A percentile compares a stretch with the other conserved stretches of the same genome.
phyloP scores from a whole-genome alignment of 345 rosid genomes.

The Melaleuca alternifolia region DNA sequence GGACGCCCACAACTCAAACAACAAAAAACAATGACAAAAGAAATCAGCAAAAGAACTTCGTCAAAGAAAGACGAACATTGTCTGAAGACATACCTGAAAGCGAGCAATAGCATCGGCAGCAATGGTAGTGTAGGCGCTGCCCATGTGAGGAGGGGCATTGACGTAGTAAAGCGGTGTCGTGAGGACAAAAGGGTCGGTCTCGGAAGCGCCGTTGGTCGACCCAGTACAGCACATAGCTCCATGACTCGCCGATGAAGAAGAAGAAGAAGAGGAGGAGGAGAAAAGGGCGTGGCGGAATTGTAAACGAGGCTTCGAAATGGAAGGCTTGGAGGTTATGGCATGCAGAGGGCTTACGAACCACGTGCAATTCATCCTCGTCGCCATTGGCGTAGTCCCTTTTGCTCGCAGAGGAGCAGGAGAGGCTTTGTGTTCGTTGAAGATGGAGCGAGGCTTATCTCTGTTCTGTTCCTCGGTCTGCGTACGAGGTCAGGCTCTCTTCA shows the following conservation, averaged over 20 bases:
- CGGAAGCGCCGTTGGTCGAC: slow-evolving; percentile 20
- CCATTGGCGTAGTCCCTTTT: slow-evolving; percentile 25
- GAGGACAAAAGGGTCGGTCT: slow-evolving; percentile 50
- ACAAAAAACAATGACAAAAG: neutral
- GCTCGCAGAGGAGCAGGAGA: neutral
- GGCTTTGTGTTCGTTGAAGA: neutral
- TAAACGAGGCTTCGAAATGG: slow-evolving; percentile 32
- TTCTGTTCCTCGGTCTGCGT: neutral
- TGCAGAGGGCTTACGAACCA: slow-evolving; percentile 36
- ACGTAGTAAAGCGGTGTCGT: slow-evolving; percentile 97
- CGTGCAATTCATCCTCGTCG: slow-evolving; percentile 47
- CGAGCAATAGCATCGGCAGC: slow-evolving; percentile 95
- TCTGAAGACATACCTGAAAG: slow-evolving; percentile 48
- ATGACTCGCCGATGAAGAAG: slow-evolving; percentile 9
- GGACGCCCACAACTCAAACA: neutral
- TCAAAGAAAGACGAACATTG: neutral
- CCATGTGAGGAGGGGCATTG: slow-evolving; percentile 99
- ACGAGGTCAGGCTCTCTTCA: neutral
- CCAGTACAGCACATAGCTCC: slow-evolving; percentile 36
- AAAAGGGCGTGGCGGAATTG: slow-evolving; percentile 20
- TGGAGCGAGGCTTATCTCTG: neutral
- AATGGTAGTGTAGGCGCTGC: slow-evolving; percentile 95
- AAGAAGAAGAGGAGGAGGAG: slow-evolving; percentile 12
- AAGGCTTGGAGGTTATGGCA: slow-evolving; percentile 17
- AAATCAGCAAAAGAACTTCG: neutral